Conservation (phyloP, 2,329 filamentous ascomycete species). For the Dothistroma septosporum region DNA sequence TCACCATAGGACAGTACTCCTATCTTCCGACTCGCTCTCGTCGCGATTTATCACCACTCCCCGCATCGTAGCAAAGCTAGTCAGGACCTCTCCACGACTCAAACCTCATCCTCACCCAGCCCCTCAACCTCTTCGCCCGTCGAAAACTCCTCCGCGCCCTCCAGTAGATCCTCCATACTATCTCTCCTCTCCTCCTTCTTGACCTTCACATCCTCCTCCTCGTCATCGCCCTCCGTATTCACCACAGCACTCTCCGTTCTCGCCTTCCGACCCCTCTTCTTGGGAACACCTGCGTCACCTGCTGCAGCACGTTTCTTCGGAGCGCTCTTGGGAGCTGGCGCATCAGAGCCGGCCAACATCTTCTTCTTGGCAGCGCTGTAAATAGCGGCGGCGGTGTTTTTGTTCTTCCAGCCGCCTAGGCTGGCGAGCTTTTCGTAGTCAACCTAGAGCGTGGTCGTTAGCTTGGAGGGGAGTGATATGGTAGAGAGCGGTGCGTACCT, state of each 20-base stretch:
- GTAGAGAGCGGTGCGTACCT: slow-evolving; percentile 3
- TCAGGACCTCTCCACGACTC: neutral
- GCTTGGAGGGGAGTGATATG: neutral
- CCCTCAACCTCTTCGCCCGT: neutral
- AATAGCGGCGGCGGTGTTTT: neutral
- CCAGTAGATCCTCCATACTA: neutral
- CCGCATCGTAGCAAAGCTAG: no score
- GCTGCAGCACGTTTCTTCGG: neutral
- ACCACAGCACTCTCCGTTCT: neutral
- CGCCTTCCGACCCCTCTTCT: neutral
- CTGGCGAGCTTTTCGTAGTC: slow-evolving; percentile 20
- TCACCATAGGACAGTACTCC: no score
- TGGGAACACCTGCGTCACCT: neutral
- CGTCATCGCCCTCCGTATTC: neutral
- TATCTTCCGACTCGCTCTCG: no score
- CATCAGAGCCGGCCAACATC: neutral
- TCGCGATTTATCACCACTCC: no score
- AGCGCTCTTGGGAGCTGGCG: neutral
- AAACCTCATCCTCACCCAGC: neutral
- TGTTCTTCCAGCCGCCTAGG: slow-evolving; percentile 9
- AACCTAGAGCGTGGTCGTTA: slow-evolving; percentile 12
- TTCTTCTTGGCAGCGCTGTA: neutral
- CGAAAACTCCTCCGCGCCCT: neutral
- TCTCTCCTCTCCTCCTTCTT: neutral
- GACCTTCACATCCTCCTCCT: neutral